phyloP scores from a whole-genome alignment of 2,329 filamentous ascomycete species.

The Aspergillaceae sp. region DNA sequence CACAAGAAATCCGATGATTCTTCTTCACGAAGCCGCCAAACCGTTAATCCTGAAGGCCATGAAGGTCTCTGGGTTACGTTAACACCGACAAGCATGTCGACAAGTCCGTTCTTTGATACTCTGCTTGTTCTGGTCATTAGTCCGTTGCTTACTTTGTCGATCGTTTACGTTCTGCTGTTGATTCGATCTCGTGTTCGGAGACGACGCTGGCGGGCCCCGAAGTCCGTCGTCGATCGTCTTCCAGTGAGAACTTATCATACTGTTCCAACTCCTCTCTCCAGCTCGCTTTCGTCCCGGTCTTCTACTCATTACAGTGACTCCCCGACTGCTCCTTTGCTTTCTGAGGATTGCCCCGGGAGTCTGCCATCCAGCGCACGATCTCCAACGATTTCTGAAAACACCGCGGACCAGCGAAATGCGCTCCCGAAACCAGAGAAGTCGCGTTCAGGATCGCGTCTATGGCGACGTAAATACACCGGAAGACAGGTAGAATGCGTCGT shows the following conservation, averaged over 20 bases:
- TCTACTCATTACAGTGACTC: slow-evolving; percentile 59
- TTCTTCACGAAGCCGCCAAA: slow-evolving; percentile 9
- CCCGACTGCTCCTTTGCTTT: slow-evolving; percentile 69
- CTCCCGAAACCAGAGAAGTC: slow-evolving; percentile 16
- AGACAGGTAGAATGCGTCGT: slow-evolving; percentile 84
- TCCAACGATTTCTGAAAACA: slow-evolving; percentile 27
- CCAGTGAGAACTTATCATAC: slow-evolving; percentile 94
- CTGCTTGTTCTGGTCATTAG: slow-evolving; percentile 94
- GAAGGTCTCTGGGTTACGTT: slow-evolving; percentile 95
- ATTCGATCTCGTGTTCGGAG: slow-evolving; percentile 81
- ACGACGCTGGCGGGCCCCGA: slow-evolving; percentile 91
- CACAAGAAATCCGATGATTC: not conserved
- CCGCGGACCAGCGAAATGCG: slow-evolving; percentile 10
- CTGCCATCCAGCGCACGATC: slow-evolving; percentile 29
- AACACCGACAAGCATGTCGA: slow-evolving; percentile 76
- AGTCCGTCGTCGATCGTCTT: slow-evolving; percentile 88
- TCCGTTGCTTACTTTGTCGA: slow-evolving; percentile 80
- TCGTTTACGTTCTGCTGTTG: slow-evolving; percentile 83
- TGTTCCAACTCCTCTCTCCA: slow-evolving; percentile 55
- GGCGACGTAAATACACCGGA: slow-evolving; percentile 52
- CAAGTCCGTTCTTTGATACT: slow-evolving; percentile 91
- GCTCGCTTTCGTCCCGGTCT: slow-evolving; percentile 46
- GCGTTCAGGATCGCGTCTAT: slow-evolving; percentile 25
- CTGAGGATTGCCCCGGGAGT: slow-evolving; percentile 20
- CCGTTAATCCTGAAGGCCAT: slow-evolving; percentile 42